These are phyloP conservation scores for Kodamaea anthophila DNA, from an alignment of 1,139 yeast genomes.

Conservation along the genomic window DNA sequence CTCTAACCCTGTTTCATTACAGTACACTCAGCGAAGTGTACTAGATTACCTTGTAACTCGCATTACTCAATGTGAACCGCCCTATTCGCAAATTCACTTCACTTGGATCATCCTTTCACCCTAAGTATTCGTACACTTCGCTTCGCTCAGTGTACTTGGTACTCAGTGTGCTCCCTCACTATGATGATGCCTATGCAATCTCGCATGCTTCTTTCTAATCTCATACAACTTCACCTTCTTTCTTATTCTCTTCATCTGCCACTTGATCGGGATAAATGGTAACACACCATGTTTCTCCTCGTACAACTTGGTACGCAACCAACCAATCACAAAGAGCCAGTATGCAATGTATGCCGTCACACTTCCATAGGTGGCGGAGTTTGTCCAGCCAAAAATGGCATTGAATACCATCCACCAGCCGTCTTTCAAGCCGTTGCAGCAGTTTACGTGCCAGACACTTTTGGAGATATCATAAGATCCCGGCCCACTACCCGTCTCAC, in stretches of 20 bases:
- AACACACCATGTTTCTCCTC: constrained; percentile 30
- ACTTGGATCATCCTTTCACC: no score
- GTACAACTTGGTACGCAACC: constrained; percentile 18
- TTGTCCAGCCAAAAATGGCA: constrained; percentile 45
- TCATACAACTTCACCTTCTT: constrained; percentile 16
- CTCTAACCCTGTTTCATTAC: no score
- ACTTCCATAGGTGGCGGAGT: constrained; percentile 44
- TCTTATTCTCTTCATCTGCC: constrained; percentile 20
- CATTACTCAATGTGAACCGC: no score
- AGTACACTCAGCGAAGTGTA: no score
- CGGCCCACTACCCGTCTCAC: constrained; percentile 45
- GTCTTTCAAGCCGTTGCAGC: constrained; percentile 41
- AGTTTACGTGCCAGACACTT: constrained; percentile 47
- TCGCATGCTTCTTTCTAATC: constrained; percentile 9
- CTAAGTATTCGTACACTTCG: no score
- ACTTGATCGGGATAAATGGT: constrained; percentile 21
- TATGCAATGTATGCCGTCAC: constrained; percentile 32
- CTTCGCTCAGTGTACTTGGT: no score
- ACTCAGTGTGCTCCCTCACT: no score
- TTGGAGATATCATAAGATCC: constrained; percentile 39
- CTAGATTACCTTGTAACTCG: no score
- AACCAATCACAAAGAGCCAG: constrained; percentile 27
- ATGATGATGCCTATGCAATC: no score
- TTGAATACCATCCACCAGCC: constrained; percentile 47
- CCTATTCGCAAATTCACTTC: no score